These are phyloP conservation scores for Phytomonas francai DNA, from an alignment of 208 protist genomes.

Conservation along the genomic window DNA sequence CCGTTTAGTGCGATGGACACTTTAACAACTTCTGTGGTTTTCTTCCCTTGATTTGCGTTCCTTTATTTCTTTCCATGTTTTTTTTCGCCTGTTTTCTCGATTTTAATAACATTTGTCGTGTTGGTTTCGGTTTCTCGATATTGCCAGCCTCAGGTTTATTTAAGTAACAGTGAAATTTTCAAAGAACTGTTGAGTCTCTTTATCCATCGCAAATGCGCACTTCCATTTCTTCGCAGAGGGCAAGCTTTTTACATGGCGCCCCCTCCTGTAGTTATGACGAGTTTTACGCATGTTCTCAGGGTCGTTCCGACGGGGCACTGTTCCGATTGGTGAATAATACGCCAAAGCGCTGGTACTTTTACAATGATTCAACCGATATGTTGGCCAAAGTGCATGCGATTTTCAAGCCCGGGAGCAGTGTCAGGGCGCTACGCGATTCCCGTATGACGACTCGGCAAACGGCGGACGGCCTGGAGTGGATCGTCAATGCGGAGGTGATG, in stretches of 20 bases:
- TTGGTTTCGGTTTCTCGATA: neutral
- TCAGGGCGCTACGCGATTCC: constrained; percentile 17
- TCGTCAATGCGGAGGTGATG: constrained; percentile 29
- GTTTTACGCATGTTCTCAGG: constrained; percentile 51
- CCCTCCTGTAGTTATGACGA: constrained; percentile 20
- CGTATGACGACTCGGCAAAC: constrained; percentile 12
- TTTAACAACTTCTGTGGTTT: constrained; percentile 8
- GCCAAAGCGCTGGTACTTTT: constrained; percentile 44
- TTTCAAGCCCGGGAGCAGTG: constrained; percentile 19
- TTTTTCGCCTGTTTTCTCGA: constrained; percentile 10
- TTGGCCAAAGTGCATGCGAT: constrained; percentile 23
- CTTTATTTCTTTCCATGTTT: neutral
- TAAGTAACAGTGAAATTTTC: constrained; percentile 3
- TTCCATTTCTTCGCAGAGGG: constrained; percentile 15
- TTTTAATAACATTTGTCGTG: constrained; percentile 5
- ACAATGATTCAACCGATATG: constrained; percentile 44
- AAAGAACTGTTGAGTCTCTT: neutral
- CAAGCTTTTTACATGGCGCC: constrained; percentile 18
- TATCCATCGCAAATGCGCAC: neutral
- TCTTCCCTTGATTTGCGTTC: neutral
- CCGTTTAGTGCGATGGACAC: neutral
- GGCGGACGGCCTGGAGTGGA: constrained; percentile 11
- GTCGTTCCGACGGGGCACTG: constrained; percentile 27
- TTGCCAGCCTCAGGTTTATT: constrained; percentile 1
- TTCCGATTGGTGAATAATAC: constrained; percentile 36